Percentiles rank a stretch among this genome's conserved stretches.
Evolutionary conservation across 306 rosid genomes (phyloP).

Genomic region (Glycine soja): DNA sequence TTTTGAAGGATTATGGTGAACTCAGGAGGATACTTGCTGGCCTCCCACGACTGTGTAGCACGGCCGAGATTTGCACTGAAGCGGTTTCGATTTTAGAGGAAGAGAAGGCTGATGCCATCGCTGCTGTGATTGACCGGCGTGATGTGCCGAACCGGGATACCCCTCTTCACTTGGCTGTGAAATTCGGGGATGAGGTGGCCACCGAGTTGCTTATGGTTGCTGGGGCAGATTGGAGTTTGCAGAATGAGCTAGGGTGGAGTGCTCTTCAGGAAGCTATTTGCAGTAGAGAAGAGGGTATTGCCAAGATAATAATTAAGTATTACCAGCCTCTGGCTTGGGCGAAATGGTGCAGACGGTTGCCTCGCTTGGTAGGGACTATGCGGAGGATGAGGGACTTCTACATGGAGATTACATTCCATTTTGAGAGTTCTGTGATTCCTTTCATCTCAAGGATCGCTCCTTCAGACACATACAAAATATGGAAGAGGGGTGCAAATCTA

Average conservation of each 20-base stretch:
- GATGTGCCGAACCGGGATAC: constrained; percentile 94
- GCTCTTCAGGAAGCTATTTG: constrained; percentile 99
- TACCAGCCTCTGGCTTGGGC: constrained; percentile 99
- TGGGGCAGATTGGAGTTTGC: constrained; percentile 99
- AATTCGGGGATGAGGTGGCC: constrained; percentile 78
- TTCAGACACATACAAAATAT: constrained; percentile 93
- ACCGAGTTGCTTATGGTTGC: constrained; percentile 94
- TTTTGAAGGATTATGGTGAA: constrained; percentile 71
- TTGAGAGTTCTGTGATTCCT: constrained; percentile 98
- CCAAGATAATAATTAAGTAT: constrained; percentile 82
- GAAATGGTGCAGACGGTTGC: constrained; percentile 98
- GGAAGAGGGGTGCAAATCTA: constrained; percentile 98
- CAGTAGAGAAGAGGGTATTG: constrained; percentile 81
- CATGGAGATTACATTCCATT: constrained; percentile 97
- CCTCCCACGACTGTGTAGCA: constrained; percentile 72
- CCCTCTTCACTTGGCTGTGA: constrained; percentile 94
- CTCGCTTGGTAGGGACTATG: constrained; percentile 88
- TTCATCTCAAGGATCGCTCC: constrained; percentile 98
- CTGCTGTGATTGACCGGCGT: constrained; percentile 82
- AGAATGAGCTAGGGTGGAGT: constrained; percentile 98
- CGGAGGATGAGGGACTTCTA: constrained; percentile 95
- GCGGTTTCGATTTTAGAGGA: constrained; percentile 77
- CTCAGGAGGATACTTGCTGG: constrained; percentile 72
- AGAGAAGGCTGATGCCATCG: constrained; percentile 83
- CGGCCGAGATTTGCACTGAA: constrained; percentile 74